Evolutionary conservation across 768 basidiomycete species (phyloP).

Genomic region (Gloeopeniophorella convolvens): DNA sequence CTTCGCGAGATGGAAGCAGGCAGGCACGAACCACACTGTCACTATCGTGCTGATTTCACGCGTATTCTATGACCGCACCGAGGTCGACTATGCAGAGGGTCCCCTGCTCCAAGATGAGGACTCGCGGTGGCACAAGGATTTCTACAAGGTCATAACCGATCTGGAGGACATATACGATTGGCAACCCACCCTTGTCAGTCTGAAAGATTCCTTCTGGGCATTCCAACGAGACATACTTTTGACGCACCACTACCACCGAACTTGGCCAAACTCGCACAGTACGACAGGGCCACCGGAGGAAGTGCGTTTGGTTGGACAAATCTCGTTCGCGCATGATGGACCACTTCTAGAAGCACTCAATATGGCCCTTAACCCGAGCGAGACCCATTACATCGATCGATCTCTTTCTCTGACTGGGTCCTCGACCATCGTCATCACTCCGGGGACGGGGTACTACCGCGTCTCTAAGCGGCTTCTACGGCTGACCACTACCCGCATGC

Average conservation of each 20-base stretch:
- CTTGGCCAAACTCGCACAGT: constrained; percentile 30
- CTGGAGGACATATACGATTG: constrained; percentile 84
- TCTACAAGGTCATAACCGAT: constrained; percentile 93
- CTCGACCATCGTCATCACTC: constrained; percentile 79
- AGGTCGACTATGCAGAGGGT: constrained; percentile 77
- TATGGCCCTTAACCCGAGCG: constrained; percentile 84
- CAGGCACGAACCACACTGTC: constrained; percentile 86
- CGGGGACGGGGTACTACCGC: constrained; percentile 89
- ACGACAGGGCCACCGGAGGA: constrained; percentile 40
- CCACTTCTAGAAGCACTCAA: constrained; percentile 95
- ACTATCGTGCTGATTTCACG: constrained; percentile 93
- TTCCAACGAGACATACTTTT: constrained; percentile 90
- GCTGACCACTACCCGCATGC: constrained; percentile 86
- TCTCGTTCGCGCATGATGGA: constrained; percentile 88
- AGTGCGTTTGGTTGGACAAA: constrained; percentile 66
- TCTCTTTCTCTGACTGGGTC: constrained; percentile 86
- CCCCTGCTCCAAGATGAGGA: constrained; percentile 71
- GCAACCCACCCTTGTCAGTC: constrained; percentile 76
- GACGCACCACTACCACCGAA: constrained; percentile 82
- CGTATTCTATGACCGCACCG: constrained; percentile 78
- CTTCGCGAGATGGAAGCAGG: constrained; percentile 77
- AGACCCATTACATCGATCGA: constrained; percentile 93
- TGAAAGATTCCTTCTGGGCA: constrained; percentile 86
- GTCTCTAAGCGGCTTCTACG: constrained; percentile 87
- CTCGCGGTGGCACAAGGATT: constrained; percentile 86